Percentiles rank a stretch among this genome's conserved stretches.
phyloP scores from a whole-genome alignment of 768 basidiomycete genomes.

The Clitopilus passeckerianus region DNA sequence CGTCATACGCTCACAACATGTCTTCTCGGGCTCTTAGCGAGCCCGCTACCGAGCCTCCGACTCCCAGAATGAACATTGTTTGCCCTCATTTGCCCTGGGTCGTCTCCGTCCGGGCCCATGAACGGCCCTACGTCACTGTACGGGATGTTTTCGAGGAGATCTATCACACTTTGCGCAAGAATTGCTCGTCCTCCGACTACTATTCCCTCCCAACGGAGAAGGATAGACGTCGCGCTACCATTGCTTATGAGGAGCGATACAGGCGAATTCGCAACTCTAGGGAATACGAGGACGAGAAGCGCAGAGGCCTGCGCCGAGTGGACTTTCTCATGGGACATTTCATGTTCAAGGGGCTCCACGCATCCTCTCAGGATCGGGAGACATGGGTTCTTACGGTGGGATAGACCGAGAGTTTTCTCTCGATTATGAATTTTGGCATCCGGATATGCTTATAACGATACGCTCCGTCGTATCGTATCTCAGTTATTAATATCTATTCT shows the following conservation, averaged over 20 bases:
- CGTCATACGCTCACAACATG: conserved; percentile 15
- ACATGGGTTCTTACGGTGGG: conserved; percentile 23
- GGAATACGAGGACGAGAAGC: conserved; percentile 40
- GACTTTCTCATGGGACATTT: conserved; percentile 49
- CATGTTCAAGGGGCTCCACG: conserved; percentile 40
- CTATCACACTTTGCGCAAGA: conserved; percentile 34
- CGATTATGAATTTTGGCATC: too few relatives aligned
- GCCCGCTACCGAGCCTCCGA: conserved; percentile 28
- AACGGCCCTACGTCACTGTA: conserved; percentile 23
- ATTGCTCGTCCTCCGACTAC: conserved; percentile 39
- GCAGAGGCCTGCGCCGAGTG: conserved; percentile 48
- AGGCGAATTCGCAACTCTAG: conserved; percentile 25
- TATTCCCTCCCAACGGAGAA: conserved; percentile 26
- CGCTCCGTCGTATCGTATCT: too few relatives aligned
- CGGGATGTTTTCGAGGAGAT: conserved; percentile 29
- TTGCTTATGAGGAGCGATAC: conserved; percentile 45
- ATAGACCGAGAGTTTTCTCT: neutral
- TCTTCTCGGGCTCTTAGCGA: conserved; percentile 21
- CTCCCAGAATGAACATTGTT: conserved; percentile 20
- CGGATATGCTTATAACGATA: too few relatives aligned
- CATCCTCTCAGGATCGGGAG: conserved; percentile 22
- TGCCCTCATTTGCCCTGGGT: conserved; percentile 28
- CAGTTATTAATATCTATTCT: too few relatives aligned
- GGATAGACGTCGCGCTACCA: conserved; percentile 30
- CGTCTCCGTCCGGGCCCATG: conserved; percentile 25